A percentile compares a stretch with the other conserved stretches of the same genome.
Evolutionary conservation across 352 stramenopile species (phyloP).

Genomic region (Phytopythium cucurbitacearum): DNA sequence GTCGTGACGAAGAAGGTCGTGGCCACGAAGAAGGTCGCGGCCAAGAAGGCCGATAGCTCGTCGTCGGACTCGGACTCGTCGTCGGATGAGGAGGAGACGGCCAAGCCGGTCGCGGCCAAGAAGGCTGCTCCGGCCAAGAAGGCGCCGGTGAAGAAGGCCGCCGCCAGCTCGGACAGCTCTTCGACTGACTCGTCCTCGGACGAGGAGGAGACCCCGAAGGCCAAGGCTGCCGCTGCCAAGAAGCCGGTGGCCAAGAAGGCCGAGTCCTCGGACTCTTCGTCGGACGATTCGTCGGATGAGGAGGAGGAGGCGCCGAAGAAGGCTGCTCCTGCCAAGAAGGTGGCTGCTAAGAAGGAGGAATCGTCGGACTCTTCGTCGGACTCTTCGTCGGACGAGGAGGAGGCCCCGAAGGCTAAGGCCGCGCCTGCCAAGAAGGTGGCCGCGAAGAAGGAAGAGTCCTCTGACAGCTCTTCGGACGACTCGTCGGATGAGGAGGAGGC

Average conservation of each 20-base stretch:
- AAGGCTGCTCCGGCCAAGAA: slow-evolving; percentile 57
- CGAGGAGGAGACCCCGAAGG: slow-evolving; percentile 33
- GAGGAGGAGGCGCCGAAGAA: slow-evolving; percentile 44
- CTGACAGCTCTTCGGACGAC: slow-evolving; percentile 19
- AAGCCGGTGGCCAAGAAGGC: slow-evolving; percentile 44
- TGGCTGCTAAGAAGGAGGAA: slow-evolving; percentile 15
- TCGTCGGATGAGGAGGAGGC: slow-evolving; percentile 27
- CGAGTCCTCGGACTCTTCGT: slow-evolving; percentile 27
- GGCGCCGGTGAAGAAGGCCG: slow-evolving; percentile 32
- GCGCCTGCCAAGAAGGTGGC: slow-evolving; percentile 11
- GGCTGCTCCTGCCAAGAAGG: slow-evolving; percentile 12
- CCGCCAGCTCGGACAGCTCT: slow-evolving; percentile 16
- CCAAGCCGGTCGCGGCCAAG: slow-evolving; percentile 17
- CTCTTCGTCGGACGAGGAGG: slow-evolving; percentile 33
- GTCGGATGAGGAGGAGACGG: slow-evolving; percentile 49
- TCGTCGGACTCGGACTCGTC: slow-evolving; percentile 42
- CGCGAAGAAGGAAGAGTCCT: slow-evolving; percentile 29
- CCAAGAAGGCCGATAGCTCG: slow-evolving; percentile 51
- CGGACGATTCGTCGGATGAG: slow-evolving; percentile 47
- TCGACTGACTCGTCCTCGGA: slow-evolving; percentile 34
- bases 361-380: slow-evolving; percentile 11
- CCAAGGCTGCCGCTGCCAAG: slow-evolving; percentile 21
- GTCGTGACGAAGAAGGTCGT: slow-evolving; percentile 42
- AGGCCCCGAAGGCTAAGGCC: slow-evolving; percentile 23
- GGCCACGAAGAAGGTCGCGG: slow-evolving; percentile 22